Evolutionary conservation across 2,329 filamentous ascomycete genomes (phyloP).

Genomic region (Penicillium psychrosexuale): DNA sequence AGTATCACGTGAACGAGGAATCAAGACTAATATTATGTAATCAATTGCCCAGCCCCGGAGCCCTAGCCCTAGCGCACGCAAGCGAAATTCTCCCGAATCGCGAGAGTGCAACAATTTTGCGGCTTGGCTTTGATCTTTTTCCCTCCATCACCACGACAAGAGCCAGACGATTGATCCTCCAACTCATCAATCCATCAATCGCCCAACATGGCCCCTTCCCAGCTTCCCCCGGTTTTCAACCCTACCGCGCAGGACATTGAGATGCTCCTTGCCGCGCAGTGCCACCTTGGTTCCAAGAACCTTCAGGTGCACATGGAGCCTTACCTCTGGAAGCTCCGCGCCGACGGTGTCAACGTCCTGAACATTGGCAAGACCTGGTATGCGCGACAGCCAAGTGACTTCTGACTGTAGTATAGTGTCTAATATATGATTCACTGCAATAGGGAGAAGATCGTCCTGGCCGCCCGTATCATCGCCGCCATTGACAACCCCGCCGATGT

Average conservation of each 20-base stretch:
- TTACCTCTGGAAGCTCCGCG: conserved; percentile 99
- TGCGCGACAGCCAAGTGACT: conserved; percentile 30
- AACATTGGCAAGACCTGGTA: conserved; percentile 99
- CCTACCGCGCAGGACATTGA: conserved; percentile 98
- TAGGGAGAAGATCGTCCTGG: conserved; percentile 99
- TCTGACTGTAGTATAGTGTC: conserved; percentile 7
- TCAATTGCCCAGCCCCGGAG: neutral
- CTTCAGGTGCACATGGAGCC: conserved; percentile 99
- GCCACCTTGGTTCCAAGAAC: conserved; percentile 98
- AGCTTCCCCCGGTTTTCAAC: conserved; percentile 94
- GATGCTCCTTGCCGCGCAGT: conserved; percentile 96
- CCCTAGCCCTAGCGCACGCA: conserved; percentile 41
- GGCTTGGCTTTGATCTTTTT: conserved; percentile 31
- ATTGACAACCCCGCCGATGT: conserved; percentile 99
- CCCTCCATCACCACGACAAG: conserved; percentile 41
- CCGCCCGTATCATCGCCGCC: conserved; percentile 96
- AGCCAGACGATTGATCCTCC: conserved; percentile 47
- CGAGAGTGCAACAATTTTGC: conserved; percentile 27
- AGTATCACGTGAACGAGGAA: neutral
- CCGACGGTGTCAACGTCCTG: conserved; percentile 96
- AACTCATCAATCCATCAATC: conserved; percentile 47
- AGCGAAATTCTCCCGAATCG: conserved; percentile 37
- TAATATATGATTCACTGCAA: conserved; percentile 23
- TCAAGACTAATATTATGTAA: conserved; percentile 8
- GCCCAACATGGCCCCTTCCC: conserved; percentile 88